These are phyloP conservation scores for Rhodotorula sp. DNA, from an alignment of 1,284 basidiomycete genomes.

Conservation along the genomic window DNA sequence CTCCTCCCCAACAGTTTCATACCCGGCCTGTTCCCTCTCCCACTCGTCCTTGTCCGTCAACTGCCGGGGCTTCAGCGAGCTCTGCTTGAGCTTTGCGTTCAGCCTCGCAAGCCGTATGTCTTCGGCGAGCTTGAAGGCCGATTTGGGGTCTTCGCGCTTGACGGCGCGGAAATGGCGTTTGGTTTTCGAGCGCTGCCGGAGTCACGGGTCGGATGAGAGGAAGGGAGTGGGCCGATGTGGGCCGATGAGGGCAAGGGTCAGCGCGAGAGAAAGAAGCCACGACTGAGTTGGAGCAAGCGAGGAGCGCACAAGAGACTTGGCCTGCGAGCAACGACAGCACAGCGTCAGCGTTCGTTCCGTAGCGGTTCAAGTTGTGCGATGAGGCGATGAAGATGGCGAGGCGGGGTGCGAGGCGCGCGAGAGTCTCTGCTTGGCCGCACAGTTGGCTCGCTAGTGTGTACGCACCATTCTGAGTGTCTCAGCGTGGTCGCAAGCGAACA, in stretches of 20 bases:
- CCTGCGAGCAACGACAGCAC: not conserved
- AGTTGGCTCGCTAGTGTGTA: too few relatives aligned
- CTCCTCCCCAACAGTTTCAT: slow-evolving; percentile 52
- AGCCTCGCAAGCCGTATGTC: slow-evolving; percentile 79
- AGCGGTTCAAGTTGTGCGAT: too few relatives aligned
- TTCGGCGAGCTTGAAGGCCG: slow-evolving; percentile 63
- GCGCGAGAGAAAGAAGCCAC: not conserved
- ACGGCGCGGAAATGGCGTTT: slow-evolving; percentile 80
- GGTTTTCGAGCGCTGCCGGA: slow-evolving; percentile 47
- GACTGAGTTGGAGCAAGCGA: too few relatives aligned
- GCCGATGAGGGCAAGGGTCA: not conserved
- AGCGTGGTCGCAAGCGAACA: not conserved
- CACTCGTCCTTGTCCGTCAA: slow-evolving; percentile 46
- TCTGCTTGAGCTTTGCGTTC: slow-evolving; percentile 61
- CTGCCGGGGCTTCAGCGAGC: slow-evolving; percentile 51
- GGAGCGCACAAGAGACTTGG: slow-evolving; percentile 3
- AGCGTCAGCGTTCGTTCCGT: too few relatives aligned
- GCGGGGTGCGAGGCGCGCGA: too few relatives aligned
- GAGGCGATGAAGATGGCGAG: too few relatives aligned
- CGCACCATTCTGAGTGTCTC: not conserved
- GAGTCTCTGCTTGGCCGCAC: too few relatives aligned
- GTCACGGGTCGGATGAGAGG: not conserved
- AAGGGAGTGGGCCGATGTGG: not conserved
- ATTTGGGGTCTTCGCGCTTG: slow-evolving; percentile 67
- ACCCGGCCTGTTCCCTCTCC: slow-evolving; percentile 45